Percentiles rank a stretch among this genome's conserved stretches.
phyloP scores from a whole-genome alignment of 495 filamentous ascomycete genomes.

The Cercophora samala region DNA sequence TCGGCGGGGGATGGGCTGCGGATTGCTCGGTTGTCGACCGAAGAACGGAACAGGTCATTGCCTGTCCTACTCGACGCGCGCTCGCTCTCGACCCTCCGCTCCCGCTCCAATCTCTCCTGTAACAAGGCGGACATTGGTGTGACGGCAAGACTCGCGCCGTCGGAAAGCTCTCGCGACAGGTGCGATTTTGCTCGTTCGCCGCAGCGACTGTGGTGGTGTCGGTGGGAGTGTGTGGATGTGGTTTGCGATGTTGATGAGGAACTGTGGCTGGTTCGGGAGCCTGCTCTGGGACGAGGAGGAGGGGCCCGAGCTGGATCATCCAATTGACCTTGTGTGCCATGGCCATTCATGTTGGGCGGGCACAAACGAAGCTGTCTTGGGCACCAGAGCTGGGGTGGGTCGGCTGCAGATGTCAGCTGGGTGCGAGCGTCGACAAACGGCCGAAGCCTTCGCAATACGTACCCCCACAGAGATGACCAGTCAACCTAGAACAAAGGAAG shows the following conservation, averaged over 20 bases:
- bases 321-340: conserved; percentile 14
- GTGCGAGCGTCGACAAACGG: conserved; percentile 10
- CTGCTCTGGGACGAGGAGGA: conserved; percentile 32
- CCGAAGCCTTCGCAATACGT: neutral
- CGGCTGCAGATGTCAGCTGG: conserved; percentile 19
- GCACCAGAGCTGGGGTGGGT: conserved; percentile 9
- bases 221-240: conserved; percentile 27
- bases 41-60: conserved; percentile 34
- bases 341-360: conserved; percentile 28
- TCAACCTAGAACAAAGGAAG: neutral
- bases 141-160: conserved; percentile 29
- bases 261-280: conserved; percentile 43
- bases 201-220: conserved; percentile 31
- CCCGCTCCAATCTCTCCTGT: conserved; percentile 50
- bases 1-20: conserved; percentile 37
- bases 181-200: conserved; percentile 31
- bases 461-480: neutral
- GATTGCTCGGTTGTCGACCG: conserved; percentile 23
- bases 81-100: conserved; percentile 48
- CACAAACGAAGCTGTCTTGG: conserved; percentile 16
- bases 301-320: conserved; percentile 30
- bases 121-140: conserved; percentile 43
- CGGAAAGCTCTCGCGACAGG: conserved; percentile 33
- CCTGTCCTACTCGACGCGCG: conserved; percentile 36
- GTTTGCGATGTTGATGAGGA: conserved; percentile 37